phyloP scores from a whole-genome alignment of 1,284 basidiomycete species.

The Coniophora puteana region DNA sequence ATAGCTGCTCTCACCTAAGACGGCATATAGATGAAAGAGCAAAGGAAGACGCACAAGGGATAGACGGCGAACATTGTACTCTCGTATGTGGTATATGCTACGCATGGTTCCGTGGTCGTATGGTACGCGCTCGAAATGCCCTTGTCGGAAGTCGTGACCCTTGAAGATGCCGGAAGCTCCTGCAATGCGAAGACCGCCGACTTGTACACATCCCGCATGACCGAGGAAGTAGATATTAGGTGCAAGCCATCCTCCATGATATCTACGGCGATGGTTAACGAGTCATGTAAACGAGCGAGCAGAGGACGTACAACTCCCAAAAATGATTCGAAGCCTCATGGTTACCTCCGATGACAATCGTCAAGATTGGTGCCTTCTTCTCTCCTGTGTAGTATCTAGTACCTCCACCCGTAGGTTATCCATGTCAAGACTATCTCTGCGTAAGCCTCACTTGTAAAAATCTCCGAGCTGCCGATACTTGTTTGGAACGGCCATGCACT shows the following conservation, averaged over 20 bases:
- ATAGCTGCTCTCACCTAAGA: slow-evolving; percentile 42
- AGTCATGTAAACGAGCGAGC: slow-evolving; percentile 2
- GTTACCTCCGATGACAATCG: slow-evolving; percentile 96
- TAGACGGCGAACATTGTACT: slow-evolving; percentile 80
- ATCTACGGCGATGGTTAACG: slow-evolving; percentile 40
- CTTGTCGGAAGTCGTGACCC: slow-evolving; percentile 68
- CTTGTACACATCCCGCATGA: slow-evolving; percentile 84
- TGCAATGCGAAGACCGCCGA: slow-evolving; percentile 84
- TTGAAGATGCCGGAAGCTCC: slow-evolving; percentile 96
- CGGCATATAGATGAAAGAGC: background rate
- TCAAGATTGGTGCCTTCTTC: slow-evolving; percentile 80
- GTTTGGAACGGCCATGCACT: slow-evolving; percentile 86
- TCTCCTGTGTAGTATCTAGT: slow-evolving; percentile 84
- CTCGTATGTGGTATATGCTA: slow-evolving; percentile 89
- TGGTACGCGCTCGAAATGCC: slow-evolving; percentile 71
- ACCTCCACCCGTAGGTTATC: background rate
- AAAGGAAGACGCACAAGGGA: slow-evolving; percentile 56
- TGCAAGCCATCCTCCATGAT: slow-evolving; percentile 94
- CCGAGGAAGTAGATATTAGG: slow-evolving; percentile 98
- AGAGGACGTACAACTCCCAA: slow-evolving; percentile 81
- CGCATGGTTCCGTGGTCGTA: slow-evolving; percentile 69
- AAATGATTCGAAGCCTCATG: slow-evolving; percentile 98
- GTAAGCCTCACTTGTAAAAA: slow-evolving; percentile 67
- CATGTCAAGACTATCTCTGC: background rate
- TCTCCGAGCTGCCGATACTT: slow-evolving; percentile 87